Evolutionary conservation across 108 stramenopile genomes (phyloP).

Genomic region (Skeletonema marinoi): DNA sequence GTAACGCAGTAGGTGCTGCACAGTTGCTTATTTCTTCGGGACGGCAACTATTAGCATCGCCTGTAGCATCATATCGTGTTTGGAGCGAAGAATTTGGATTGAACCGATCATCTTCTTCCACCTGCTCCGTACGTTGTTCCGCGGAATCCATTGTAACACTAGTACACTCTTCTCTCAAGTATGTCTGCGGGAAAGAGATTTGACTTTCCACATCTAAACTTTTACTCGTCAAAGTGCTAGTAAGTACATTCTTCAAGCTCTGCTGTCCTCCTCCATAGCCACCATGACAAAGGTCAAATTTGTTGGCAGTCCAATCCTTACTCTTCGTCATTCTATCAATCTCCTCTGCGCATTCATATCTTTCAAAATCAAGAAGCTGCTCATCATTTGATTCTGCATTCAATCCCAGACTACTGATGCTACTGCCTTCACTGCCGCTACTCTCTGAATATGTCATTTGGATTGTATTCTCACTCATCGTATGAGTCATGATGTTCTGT

Average conservation of each 20-base stretch:
- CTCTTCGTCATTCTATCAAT: background rate
- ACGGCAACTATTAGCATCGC: background rate
- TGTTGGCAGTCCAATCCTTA: background rate
- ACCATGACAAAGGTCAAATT: background rate
- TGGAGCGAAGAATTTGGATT: too few relatives aligned
- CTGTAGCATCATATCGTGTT: background rate
- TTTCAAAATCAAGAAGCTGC: background rate
- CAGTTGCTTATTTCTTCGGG: conserved; percentile 18
- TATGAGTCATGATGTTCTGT: background rate
- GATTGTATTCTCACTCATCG: background rate
- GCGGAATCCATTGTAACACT: background rate
- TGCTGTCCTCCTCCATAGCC: background rate
- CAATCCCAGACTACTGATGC: background rate
- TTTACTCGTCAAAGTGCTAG: background rate
- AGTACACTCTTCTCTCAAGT: background rate
- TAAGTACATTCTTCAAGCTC: background rate
- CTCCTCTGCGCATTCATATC: background rate
- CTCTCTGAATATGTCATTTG: background rate
- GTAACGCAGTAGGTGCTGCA: conserved; percentile 10
- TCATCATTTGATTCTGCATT: background rate
- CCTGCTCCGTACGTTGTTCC: background rate
- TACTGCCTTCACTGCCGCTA: background rate
- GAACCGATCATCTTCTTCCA: background rate
- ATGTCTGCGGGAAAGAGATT: background rate
- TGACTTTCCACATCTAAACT: background rate